Conservation (phyloP, 2,329 filamentous ascomycete species). For the Cladophialophora immunda region DNA sequence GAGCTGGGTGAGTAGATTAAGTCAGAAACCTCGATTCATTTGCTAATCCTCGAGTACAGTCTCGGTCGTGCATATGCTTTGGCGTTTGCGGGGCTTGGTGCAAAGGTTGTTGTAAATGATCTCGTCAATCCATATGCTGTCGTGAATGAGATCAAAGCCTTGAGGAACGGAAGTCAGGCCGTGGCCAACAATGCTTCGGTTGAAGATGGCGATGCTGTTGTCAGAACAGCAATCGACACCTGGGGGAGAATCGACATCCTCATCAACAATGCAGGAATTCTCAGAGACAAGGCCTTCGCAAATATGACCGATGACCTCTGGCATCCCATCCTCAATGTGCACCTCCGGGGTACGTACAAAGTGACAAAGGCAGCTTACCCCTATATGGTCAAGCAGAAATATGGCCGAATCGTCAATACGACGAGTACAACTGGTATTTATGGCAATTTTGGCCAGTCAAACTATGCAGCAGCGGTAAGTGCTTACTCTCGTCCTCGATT, state of each 20-base stretch:
- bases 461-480: conserved; percentile 88
- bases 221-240: conserved; percentile 91
- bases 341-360: conserved; percentile 94
- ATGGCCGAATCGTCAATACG: conserved; percentile 95
- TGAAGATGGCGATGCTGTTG: conserved; percentile 87
- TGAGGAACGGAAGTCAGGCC: conserved; percentile 86
- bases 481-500: neutral
- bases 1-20: conserved; percentile 68
- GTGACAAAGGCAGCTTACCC: conserved; percentile 97
- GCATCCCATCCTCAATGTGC: conserved; percentile 90
- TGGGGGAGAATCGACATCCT: conserved; percentile 94
- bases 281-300: conserved; percentile 95
- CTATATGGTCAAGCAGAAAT: conserved; percentile 98
- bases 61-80: conserved; percentile 91
- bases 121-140: conserved; percentile 87
- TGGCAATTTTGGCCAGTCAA: conserved; percentile 98
- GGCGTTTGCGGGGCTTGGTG: conserved; percentile 83
- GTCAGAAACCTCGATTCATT: conserved; percentile 38
- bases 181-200: conserved; percentile 92
- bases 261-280: conserved; percentile 97
- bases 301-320: conserved; percentile 97
- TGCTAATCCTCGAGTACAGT: conserved; percentile 54
- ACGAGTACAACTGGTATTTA: conserved; percentile 98
- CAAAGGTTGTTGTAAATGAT: conserved; percentile 92
- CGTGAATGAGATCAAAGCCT: conserved; percentile 91